phyloP scores from a whole-genome alignment of 2,329 filamentous ascomycete genomes.

The Colletotrichum navitas region DNA sequence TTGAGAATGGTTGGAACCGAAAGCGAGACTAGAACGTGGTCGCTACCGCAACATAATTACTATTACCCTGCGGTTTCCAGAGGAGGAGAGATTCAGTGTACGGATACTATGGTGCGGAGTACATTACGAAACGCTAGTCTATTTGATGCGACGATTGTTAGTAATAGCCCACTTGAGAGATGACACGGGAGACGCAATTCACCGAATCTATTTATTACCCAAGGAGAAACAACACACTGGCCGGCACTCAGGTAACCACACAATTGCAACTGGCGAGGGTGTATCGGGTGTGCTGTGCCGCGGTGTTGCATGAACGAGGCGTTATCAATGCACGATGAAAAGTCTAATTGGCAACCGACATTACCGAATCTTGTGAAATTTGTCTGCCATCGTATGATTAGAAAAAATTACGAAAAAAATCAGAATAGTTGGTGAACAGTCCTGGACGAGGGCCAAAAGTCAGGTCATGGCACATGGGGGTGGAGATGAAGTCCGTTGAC shows the following conservation, averaged over 20 bases:
- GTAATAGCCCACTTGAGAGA: neutral
- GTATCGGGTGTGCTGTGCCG: conserved; percentile 2
- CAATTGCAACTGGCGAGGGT: neutral
- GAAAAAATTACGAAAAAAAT: neutral
- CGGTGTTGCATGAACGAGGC: conserved; percentile 5
- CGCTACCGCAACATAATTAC: conserved; percentile 3
- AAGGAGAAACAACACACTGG: conserved; percentile 11
- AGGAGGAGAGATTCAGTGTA: neutral
- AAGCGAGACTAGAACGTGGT: neutral
- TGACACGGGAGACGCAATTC: conserved; percentile 10
- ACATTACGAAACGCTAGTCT: neutral
- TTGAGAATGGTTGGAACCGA: too few relatives aligned
- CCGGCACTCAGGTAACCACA: neutral
- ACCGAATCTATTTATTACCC: neutral
- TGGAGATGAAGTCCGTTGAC: too few relatives aligned
- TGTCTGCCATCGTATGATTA: neutral
- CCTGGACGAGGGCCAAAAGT: neutral
- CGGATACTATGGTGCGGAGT: neutral
- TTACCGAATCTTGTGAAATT: neutral
- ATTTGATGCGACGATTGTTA: neutral
- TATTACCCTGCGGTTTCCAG: neutral
- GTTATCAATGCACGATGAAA: conserved; percentile 2
- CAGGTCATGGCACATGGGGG: neutral
- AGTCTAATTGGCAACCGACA: conserved; percentile 6
- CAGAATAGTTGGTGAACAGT: neutral